phyloP scores from a whole-genome alignment of 2,329 filamentous ascomycete genomes.

The Cytospora leucostoma region DNA sequence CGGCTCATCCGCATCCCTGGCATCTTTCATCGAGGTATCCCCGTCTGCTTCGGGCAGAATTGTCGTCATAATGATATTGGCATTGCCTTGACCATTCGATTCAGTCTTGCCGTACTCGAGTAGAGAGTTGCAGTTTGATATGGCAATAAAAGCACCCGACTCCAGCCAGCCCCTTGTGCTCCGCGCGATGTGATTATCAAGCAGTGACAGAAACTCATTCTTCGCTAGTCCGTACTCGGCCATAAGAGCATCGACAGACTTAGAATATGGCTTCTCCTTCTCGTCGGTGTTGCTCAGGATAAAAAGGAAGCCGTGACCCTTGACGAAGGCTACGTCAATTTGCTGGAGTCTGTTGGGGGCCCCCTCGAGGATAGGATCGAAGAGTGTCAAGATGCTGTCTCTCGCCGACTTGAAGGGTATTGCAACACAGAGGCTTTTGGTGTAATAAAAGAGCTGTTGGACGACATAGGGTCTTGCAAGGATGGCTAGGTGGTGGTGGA shows the following conservation, averaged over 20 bases:
- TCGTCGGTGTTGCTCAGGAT: constrained; percentile 20
- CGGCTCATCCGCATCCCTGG: constrained; percentile 5
- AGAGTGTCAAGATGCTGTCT: constrained; percentile 42
- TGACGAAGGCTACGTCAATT: constrained; percentile 63
- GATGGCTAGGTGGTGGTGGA: constrained; percentile 89
- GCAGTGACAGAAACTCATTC: constrained; percentile 50
- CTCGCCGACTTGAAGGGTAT: constrained; percentile 67
- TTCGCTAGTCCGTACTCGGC: constrained; percentile 7
- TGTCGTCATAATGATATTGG: constrained; percentile 47
- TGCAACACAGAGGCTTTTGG: constrained; percentile 68
- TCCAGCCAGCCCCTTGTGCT: constrained; percentile 55
- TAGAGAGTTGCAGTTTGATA: constrained; percentile 58
- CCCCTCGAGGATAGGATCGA: constrained; percentile 56
- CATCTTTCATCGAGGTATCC: constrained; percentile 14
- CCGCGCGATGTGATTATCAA: constrained; percentile 60
- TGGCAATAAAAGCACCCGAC: constrained; percentile 56
- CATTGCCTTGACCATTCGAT: constrained; percentile 10
- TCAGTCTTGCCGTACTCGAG: constrained; percentile 51
- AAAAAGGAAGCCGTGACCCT: constrained; percentile 66
- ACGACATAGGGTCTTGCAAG: constrained; percentile 69
- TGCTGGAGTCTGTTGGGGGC: constrained; percentile 36
- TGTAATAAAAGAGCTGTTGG: constrained; percentile 72
- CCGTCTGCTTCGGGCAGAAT: constrained; percentile 31
- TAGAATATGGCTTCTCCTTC: constrained; percentile 16
- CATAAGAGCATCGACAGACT: constrained; percentile 36